Evolutionary conservation across 2,329 filamentous ascomycete genomes (phyloP).

Genomic region (Eutypella sp.): DNA sequence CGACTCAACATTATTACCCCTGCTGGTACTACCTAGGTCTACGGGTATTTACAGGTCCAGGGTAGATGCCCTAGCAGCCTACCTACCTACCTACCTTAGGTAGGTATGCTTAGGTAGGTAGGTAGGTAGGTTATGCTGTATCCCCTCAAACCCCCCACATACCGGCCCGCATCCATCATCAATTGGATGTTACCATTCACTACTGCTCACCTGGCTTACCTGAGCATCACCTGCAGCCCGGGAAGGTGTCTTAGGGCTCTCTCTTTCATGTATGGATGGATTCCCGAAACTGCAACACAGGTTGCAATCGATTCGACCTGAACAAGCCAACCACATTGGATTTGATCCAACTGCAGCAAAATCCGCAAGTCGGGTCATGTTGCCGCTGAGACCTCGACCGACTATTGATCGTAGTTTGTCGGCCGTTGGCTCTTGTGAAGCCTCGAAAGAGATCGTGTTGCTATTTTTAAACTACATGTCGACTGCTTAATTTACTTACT

Average conservation of each 20-base stretch:
- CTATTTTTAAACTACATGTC: slow-evolving; percentile 16
- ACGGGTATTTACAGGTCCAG: too few relatives aligned
- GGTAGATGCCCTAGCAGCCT: too few relatives aligned
- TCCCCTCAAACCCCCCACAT: background rate
- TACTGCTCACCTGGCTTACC: too few relatives aligned
- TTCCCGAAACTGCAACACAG: background rate
- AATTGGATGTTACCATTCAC: too few relatives aligned
- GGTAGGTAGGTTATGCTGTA: background rate
- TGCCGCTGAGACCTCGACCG: background rate
- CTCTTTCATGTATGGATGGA: too few relatives aligned
- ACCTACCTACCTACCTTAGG: too few relatives aligned
- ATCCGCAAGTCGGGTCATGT: background rate
- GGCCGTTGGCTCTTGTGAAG: background rate
- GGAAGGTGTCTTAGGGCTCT: too few relatives aligned
- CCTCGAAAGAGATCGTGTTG: slow-evolving; percentile 5
- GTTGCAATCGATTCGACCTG: background rate
- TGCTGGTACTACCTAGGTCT: too few relatives aligned
- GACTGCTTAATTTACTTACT: background rate
- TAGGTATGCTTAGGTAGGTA: background rate
- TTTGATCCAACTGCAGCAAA: background rate
- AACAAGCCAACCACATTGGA: too few relatives aligned
- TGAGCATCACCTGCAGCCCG: too few relatives aligned
- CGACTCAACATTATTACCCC: too few relatives aligned
- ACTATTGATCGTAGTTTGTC: background rate
- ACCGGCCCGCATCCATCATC: background rate